phyloP scores from a whole-genome alignment of 345 rosid species.

The Pistacia integerrima region DNA sequence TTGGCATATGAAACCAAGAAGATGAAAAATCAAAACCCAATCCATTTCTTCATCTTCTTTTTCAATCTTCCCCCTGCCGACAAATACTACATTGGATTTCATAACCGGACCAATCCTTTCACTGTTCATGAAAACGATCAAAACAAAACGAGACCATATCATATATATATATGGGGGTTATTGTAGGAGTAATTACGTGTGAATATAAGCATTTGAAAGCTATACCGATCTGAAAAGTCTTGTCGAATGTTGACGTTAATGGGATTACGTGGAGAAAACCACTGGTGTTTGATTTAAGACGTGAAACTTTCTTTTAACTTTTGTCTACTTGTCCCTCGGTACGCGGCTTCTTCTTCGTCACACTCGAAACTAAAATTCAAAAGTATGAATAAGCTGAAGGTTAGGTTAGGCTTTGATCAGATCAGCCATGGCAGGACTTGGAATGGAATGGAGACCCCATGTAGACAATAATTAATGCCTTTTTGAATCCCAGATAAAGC shows the following conservation, averaged over 20 bases:
- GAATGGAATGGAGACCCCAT: too few relatives aligned
- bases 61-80: background rate
- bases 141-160: background rate
- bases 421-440: too few relatives aligned
- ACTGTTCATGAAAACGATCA: background rate
- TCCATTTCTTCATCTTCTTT: background rate
- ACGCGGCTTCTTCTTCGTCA: background rate
- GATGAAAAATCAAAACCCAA: background rate
- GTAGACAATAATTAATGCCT: too few relatives aligned
- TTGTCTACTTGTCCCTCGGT: background rate
- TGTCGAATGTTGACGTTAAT: background rate
- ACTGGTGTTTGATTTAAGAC: too few relatives aligned
- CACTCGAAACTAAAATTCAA: too few relatives aligned
- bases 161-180: too few relatives aligned
- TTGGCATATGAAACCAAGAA: background rate
- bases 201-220: background rate
- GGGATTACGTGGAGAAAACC: slow-evolving; percentile 12
- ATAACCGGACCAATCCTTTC: background rate
- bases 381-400: too few relatives aligned
- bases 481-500: too few relatives aligned
- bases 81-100: background rate
- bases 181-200: background rate
- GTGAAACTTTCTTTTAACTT: too few relatives aligned
- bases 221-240: background rate
- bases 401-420: too few relatives aligned